Conservation (phyloP, 164 flowering plant genomes). For the Paratinospora sagittata region DNA sequence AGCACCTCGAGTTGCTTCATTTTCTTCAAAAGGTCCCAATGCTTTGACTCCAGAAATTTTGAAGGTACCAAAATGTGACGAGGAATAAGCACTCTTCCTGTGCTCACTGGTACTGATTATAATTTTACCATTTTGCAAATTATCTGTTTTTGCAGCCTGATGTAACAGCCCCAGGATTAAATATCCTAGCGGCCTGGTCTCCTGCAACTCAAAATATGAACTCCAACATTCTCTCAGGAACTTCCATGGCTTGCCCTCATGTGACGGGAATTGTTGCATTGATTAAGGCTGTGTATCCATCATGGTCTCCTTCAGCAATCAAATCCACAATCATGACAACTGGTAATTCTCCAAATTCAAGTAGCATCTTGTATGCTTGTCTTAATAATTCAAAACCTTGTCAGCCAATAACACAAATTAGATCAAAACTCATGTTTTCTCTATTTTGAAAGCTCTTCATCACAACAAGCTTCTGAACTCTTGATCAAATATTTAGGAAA, state of each 20-base stretch:
- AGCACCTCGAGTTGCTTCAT: conserved; percentile 68
- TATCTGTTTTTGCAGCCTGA: conserved; percentile 53
- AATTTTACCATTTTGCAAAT: background rate
- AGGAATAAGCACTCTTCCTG: background rate
- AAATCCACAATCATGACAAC: conserved; percentile 87
- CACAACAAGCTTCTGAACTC: background rate
- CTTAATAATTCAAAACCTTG: background rate
- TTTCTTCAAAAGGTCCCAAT: conserved; percentile 84
- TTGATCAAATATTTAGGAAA: background rate
- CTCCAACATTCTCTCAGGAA: conserved; percentile 76
- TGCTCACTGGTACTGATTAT: background rate
- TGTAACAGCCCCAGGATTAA: conserved; percentile 73
- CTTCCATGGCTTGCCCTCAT: conserved; percentile 91
- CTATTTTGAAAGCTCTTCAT: background rate
- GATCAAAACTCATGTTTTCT: background rate
- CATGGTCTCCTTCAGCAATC: conserved; percentile 82
- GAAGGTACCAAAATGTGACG: conserved; percentile 40
- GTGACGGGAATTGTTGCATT: conserved; percentile 65
- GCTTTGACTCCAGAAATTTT: conserved; percentile 59
- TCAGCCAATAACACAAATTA: background rate
- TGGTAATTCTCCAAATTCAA: conserved; percentile 34
- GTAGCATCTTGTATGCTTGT: background rate
- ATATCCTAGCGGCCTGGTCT: conserved; percentile 86
- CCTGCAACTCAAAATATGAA: conserved; percentile 49
- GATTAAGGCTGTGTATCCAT: conserved; percentile 60